Evolutionary conservation across 2,329 filamentous ascomycete species (phyloP).

Genomic region (Stachybotrys echinatus): DNA sequence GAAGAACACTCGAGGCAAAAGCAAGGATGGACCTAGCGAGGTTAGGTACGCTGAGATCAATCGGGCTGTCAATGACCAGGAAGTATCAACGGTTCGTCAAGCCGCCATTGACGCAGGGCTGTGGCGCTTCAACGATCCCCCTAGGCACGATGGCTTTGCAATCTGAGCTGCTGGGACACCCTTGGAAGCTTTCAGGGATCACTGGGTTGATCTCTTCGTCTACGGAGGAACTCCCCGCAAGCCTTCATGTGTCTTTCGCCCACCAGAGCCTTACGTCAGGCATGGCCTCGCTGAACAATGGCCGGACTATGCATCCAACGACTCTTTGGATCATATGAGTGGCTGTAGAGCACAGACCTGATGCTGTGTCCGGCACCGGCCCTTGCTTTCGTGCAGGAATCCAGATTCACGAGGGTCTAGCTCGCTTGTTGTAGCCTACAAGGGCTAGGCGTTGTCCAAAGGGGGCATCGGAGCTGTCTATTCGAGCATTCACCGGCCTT

Average conservation of each 20-base stretch:
- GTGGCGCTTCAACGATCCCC: constrained; percentile 72
- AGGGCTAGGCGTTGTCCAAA: neutral
- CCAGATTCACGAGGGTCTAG: neutral
- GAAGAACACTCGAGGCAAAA: constrained; percentile 29
- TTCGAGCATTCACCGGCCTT: no score
- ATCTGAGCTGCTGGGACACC: constrained; percentile 24
- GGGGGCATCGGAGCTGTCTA: neutral
- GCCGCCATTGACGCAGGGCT: constrained; percentile 68
- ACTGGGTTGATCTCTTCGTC: no score
- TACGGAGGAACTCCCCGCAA: neutral
- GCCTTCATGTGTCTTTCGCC: neutral
- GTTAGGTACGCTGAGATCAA: constrained; percentile 75
- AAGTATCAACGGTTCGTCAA: constrained; percentile 60
- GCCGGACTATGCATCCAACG: neutral
- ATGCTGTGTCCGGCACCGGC: neutral
- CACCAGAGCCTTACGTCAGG: neutral
- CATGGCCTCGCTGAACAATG: neutral
- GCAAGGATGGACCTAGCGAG: constrained; percentile 26
- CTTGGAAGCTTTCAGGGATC: neutral
- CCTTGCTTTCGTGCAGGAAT: neutral
- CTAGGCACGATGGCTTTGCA: constrained; percentile 45
- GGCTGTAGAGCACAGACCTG: neutral
- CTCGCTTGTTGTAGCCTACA: neutral
- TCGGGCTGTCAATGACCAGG: constrained; percentile 49
- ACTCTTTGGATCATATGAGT: neutral